Percentiles rank a stretch among this genome's conserved stretches.
phyloP scores from a whole-genome alignment of 2,329 filamentous ascomycete genomes.

The Alternaria longipes region DNA sequence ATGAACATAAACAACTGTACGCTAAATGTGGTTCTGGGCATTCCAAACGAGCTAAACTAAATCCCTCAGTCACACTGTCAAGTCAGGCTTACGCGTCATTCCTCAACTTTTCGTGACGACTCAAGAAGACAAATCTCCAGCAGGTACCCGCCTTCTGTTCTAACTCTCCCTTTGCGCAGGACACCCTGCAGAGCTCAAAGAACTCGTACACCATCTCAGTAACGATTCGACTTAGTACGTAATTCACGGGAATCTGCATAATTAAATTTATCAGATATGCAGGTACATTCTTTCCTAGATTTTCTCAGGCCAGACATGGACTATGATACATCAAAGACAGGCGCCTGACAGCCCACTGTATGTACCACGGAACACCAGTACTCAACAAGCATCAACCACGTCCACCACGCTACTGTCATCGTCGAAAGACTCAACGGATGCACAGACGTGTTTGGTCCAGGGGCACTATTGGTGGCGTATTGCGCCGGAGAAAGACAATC shows the following conservation, averaged over 20 bases:
- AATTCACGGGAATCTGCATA: background rate
- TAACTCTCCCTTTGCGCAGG: background rate
- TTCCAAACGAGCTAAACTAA: background rate
- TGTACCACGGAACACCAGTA: background rate
- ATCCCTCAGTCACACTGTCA: background rate
- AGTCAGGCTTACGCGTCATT: background rate
- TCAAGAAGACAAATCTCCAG: background rate
- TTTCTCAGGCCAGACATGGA: background rate
- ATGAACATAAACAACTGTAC: background rate
- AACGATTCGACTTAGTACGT: background rate
- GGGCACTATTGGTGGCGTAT: background rate
- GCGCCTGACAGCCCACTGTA: conserved; percentile 1
- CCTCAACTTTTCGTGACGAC: background rate
- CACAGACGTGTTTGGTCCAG: background rate
- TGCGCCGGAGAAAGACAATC: background rate
- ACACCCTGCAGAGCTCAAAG: background rate
- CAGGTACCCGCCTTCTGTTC: background rate
- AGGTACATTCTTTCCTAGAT: conserved; percentile 2
- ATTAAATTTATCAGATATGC: background rate
- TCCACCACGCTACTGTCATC: background rate
- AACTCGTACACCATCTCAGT: background rate
- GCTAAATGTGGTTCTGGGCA: background rate
- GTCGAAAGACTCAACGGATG: background rate
- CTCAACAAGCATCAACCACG: conserved; percentile 4
- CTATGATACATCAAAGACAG: background rate